phyloP scores from a whole-genome alignment of 805 yeast species.

The Metschnikowia hibisci region DNA sequence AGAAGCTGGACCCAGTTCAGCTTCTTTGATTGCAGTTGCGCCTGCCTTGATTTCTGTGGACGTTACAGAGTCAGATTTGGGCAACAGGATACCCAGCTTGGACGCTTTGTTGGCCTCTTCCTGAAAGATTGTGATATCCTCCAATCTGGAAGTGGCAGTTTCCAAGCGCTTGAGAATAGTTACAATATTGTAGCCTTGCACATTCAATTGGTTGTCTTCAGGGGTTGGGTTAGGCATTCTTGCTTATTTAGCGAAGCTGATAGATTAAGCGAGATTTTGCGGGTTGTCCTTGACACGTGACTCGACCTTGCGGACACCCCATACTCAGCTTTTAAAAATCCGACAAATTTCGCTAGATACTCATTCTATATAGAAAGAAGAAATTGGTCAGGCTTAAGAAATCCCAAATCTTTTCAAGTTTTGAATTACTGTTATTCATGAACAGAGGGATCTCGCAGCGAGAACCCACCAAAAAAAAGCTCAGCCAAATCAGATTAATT shows the following conservation, averaged over 20 bases:
- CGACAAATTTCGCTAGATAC: neutral
- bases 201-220: constrained; percentile 46
- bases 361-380: too few relatives aligned
- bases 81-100: constrained; percentile 8
- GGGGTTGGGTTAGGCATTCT: constrained; percentile 23
- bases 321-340: neutral
- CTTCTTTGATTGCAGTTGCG: constrained; percentile 13
- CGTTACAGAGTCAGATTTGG: neutral
- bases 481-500: constrained; percentile 2
- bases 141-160: constrained; percentile 90
- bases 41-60: constrained; percentile 10
- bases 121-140: constrained; percentile 80
- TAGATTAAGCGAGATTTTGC: constrained; percentile 1
- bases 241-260: constrained; percentile 1
- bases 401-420: too few relatives aligned
- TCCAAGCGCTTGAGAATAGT: constrained; percentile 73
- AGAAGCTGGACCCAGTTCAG: constrained; percentile 19
- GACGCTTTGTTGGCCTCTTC: constrained; percentile 45
- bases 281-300: constrained; percentile 9
- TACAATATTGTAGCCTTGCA: constrained; percentile 83
- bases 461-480: constrained; percentile 6
- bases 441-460: neutral
- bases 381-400: too few relatives aligned
- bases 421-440: neutral
- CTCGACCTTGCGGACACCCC: neutral